phyloP scores from a whole-genome alignment of 495 filamentous ascomycete genomes.

The Parathielavia hyrcaniae region DNA sequence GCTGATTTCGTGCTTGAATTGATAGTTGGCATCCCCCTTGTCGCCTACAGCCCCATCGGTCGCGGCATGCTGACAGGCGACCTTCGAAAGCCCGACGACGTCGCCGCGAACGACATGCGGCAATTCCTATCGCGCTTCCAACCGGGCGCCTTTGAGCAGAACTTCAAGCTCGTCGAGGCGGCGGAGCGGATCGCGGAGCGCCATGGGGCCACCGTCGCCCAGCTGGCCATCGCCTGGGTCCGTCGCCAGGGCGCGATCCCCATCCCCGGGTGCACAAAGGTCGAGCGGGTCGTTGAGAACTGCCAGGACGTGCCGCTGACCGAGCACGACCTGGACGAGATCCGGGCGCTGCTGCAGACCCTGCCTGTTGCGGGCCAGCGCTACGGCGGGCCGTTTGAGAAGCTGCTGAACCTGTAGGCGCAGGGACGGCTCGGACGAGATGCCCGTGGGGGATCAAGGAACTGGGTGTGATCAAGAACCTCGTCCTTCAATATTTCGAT shows the following conservation, averaged over 20 bases:
- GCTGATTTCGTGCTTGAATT: too few species aligned
- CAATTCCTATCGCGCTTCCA: slow-evolving; percentile 55
- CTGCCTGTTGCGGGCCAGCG: too few species aligned
- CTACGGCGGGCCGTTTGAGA: too few species aligned
- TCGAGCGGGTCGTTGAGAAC: slow-evolving; percentile 16
- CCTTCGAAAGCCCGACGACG: slow-evolving; percentile 54
- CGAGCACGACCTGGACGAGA: too few species aligned
- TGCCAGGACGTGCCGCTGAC: too few species aligned
- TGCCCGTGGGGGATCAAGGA: too few species aligned
- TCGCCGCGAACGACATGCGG: slow-evolving; percentile 54
- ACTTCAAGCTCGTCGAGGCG: slow-evolving; percentile 63
- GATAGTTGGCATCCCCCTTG: slow-evolving; percentile 52
- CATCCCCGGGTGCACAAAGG: slow-evolving; percentile 20
- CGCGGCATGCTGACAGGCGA: slow-evolving; percentile 58
- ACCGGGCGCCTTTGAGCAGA: slow-evolving; percentile 62
- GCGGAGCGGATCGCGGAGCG: slow-evolving; percentile 58
- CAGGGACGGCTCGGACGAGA: too few species aligned
- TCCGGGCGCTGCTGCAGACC: too few species aligned
- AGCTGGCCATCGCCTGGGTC: slow-evolving; percentile 73
- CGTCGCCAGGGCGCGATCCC: slow-evolving; percentile 46
- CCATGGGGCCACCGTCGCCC: slow-evolving; percentile 64
- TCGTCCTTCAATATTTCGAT: too few species aligned
- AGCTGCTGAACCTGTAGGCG: too few species aligned
- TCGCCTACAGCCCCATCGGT: slow-evolving; percentile 53
- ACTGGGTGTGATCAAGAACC: too few species aligned